Evolutionary conservation across 441 rosid genomes (phyloP), one percentile per base, ranked within the genome.

Genomic region (Isatis lusitanica): DNA sequence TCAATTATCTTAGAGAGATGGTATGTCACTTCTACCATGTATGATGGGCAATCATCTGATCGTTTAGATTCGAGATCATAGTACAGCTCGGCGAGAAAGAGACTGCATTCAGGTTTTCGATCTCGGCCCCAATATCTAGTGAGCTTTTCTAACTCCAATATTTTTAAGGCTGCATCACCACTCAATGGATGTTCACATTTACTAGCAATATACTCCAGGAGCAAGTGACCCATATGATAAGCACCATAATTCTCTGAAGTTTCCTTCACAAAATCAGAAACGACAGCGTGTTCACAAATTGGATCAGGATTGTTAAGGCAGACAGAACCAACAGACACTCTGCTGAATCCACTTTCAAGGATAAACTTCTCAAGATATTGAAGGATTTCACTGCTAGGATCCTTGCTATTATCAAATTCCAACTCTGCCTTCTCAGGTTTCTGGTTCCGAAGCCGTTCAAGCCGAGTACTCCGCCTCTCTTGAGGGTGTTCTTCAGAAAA

Each of bases 391-490:
- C 86, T 87, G 47, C 86, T 90, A 63, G 81, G 81, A 74, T 89
- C 93, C 84, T 91, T 89, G 64, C 78, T 78, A 5, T 66, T 67
- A 77, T 83, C 81, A 84, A 77, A 89, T 79, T 87, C 98, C 71
- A 79, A 53, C 75, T 89, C 97, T 81, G 86, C 99, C 85, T 96
- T 96, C 58, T 83, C 97, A 6, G 98, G 97, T 85, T 91, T 96
- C 79, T 96, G 99, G 81, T 88, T 91, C 76, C 97, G 83, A 74
- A 91, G 94, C 84, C 93, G 90, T 81, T 87, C 96, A 79, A 94
- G 98, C 79, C 98, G 97, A 80, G 91, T 88, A 81, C 99, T 96
- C 68, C 98, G 87, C 79, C 99, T 93, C 85, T 93, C 99, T 78
- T 90, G 91, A 62, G 94, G 93, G 36, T 93, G 99, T 60, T 91